Percentiles rank a stretch among this genome's conserved stretches.
These are phyloP conservation scores for Pseudonitzschia pungens DNA, from an alignment of 108 stramenopile species.

Conservation along the genomic window DNA sequence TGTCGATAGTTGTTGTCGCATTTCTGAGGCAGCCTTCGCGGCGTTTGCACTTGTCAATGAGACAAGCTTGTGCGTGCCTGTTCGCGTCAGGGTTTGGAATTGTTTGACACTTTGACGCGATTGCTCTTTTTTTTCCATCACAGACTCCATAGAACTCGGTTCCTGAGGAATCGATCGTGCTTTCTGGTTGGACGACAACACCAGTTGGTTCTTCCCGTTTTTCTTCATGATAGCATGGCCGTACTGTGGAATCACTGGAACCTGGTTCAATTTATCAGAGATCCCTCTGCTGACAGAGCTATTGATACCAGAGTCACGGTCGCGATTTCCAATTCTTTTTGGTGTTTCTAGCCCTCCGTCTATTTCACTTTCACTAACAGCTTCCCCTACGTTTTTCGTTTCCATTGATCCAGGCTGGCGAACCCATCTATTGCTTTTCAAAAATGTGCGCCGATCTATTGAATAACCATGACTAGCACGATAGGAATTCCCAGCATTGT, in stretches of 20 bases:
- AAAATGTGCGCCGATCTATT: not conserved
- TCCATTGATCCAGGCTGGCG: not conserved
- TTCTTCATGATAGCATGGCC: conserved; percentile 7
- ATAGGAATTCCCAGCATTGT: not conserved
- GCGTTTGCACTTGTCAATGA: not conserved
- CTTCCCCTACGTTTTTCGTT: not conserved
- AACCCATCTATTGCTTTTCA: not conserved
- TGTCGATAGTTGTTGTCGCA: not conserved
- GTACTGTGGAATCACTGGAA: not conserved
- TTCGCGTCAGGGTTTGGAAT: conserved; percentile 4
- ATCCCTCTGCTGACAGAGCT: too few species aligned
- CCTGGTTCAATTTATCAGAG: not conserved
- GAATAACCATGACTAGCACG: not conserved
- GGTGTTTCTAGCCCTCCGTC: not conserved
- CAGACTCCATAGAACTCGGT: not conserved
- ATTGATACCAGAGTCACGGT: too few species aligned
- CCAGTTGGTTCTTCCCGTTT: conserved; percentile 22
- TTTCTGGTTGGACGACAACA: conserved; percentile 6
- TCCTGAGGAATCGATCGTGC: not conserved
- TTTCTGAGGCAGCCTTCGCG: not conserved
- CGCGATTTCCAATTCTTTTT: not conserved
- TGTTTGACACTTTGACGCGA: not conserved
- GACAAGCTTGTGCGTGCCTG: conserved; percentile 18
- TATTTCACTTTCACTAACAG: not conserved
- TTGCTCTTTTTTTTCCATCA: not conserved